phyloP scores from a whole-genome alignment of 2,329 filamentous ascomycete genomes.

The Aspergillus neoniger region DNA sequence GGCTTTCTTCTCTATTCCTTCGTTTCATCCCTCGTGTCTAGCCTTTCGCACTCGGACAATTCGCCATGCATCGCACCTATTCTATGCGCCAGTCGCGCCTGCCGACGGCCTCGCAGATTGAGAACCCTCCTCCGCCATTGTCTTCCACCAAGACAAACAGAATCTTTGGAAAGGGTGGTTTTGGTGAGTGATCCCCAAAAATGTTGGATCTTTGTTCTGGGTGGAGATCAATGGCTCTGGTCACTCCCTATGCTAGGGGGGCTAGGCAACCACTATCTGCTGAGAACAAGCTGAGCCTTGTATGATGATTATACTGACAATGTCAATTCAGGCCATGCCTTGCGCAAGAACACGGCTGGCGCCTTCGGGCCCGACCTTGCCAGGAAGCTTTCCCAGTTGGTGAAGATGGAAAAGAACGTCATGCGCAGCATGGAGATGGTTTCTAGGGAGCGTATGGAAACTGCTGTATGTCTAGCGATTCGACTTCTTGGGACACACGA shows the following conservation, averaged over 20 bases:
- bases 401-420: slow-evolving; percentile 99
- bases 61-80: slow-evolving; percentile 92
- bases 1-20: slow-evolving; percentile 5
- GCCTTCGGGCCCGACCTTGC: slow-evolving; percentile 77
- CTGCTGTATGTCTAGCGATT: slow-evolving; percentile 68
- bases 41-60: slow-evolving; percentile 4
- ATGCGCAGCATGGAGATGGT: slow-evolving; percentile 98
- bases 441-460: slow-evolving; percentile 95
- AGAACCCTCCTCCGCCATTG: slow-evolving; percentile 90
- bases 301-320: slow-evolving; percentile 1
- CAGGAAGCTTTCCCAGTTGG: slow-evolving; percentile 95
- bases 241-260: background rate
- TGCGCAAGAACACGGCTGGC: slow-evolving; percentile 54
- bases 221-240: background rate
- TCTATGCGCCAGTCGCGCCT: slow-evolving; percentile 97
- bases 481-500: background rate
- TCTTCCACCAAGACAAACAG: slow-evolving; percentile 89
- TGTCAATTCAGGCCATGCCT: slow-evolving; percentile 60
- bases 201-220: background rate
- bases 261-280: background rate
- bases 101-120: slow-evolving; percentile 84
- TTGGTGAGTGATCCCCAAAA: slow-evolving; percentile 64
- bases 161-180: slow-evolving; percentile 80
- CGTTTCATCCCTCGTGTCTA: slow-evolving; percentile 4
- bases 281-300: slow-evolving; percentile 4